Percentiles rank a stretch among this genome's conserved stretches.
phyloP scores from a whole-genome alignment of 2,329 filamentous ascomycete species.

The Fusarium siculi region DNA sequence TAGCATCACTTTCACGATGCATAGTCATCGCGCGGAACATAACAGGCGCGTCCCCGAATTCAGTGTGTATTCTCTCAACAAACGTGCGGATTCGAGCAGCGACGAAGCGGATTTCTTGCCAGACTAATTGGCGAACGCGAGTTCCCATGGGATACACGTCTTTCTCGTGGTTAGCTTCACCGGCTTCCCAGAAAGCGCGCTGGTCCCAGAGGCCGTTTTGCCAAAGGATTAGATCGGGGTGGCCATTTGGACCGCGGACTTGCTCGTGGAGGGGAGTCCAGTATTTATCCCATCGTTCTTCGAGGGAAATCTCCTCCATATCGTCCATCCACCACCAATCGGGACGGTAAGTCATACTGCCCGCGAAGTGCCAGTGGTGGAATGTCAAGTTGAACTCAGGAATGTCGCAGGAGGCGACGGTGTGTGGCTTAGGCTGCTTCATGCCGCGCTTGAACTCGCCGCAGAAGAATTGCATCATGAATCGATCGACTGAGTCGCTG shows the following conservation, averaged over 20 bases:
- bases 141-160: conserved; percentile 31
- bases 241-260: conserved; percentile 24
- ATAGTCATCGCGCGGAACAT: conserved; percentile 36
- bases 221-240: conserved; percentile 34
- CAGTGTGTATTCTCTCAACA: conserved; percentile 8
- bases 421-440: conserved; percentile 24
- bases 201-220: conserved; percentile 38
- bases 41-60: conserved; percentile 18
- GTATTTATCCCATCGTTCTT: conserved; percentile 33
- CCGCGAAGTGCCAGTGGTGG: conserved; percentile 33
- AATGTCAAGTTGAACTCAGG: conserved; percentile 35
- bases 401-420: conserved; percentile 26
- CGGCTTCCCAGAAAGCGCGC: conserved; percentile 34
- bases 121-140: conserved; percentile 27
- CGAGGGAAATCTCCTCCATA: conserved; percentile 31
- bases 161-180: conserved; percentile 30
- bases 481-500: conserved; percentile 36
- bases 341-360: conserved; percentile 25
- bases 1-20: conserved; percentile 26
- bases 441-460: conserved; percentile 29
- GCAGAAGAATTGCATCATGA: conserved; percentile 38
- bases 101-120: conserved; percentile 33
- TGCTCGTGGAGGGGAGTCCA: conserved; percentile 30
- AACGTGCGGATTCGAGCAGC: conserved; percentile 27
- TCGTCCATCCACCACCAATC: conserved; percentile 41